phyloP scores from a whole-genome alignment of 768 basidiomycete genomes.

The Tephrocybe sp. region DNA sequence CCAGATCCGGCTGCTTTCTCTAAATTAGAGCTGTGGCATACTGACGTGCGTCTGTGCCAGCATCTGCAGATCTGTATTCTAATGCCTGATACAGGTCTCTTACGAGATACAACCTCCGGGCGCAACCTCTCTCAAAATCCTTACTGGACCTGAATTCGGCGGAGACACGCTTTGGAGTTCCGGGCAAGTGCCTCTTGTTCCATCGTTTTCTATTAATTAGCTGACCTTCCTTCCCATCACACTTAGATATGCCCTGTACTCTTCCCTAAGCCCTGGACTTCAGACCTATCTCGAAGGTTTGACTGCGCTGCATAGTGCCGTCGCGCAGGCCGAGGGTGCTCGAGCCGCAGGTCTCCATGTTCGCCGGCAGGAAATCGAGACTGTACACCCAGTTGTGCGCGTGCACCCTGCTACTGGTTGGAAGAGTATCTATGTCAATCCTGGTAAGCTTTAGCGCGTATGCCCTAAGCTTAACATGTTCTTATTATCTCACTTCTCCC shows the following conservation, averaged over 20 bases:
- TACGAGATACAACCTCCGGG: constrained; percentile 86
- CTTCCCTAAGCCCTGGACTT: constrained; percentile 72
- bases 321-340: constrained; percentile 75
- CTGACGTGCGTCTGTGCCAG: constrained; percentile 51
- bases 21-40: constrained; percentile 79
- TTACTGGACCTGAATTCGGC: constrained; percentile 68
- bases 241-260: constrained; percentile 77
- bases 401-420: constrained; percentile 84
- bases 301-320: constrained; percentile 72
- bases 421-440: constrained; percentile 84
- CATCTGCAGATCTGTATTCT: neutral
- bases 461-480: neutral
- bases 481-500: constrained; percentile 4
- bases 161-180: constrained; percentile 85
- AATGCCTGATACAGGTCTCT: constrained; percentile 40
- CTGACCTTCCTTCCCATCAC: no score
- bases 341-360: constrained; percentile 69
- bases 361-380: constrained; percentile 67
- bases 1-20: constrained; percentile 67
- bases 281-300: constrained; percentile 78
- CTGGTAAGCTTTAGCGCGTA: constrained; percentile 37
- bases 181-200: constrained; percentile 42
- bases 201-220: neutral
- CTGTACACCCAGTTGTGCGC: constrained; percentile 77
- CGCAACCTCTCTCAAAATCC: constrained; percentile 73